These are phyloP conservation scores for Takashimella koratensis DNA, from an alignment of 1,284 basidiomycete species.

Conservation along the genomic window DNA sequence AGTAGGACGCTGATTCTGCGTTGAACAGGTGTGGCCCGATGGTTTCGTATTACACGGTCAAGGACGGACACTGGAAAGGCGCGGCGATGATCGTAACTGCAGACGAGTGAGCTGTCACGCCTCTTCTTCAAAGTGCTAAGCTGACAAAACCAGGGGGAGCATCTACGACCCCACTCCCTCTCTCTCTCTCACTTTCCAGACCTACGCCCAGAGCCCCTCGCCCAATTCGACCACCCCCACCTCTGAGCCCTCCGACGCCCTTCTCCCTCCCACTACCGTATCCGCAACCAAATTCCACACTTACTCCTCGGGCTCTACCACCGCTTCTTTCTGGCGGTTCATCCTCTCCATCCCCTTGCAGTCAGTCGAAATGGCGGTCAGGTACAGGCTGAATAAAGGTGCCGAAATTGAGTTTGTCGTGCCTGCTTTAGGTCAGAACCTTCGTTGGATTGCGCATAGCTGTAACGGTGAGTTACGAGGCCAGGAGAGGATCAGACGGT, in stretches of 20 bases:
- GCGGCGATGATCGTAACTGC: constrained; percentile 74
- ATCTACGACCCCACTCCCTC: constrained; percentile 71
- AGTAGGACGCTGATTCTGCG: neutral
- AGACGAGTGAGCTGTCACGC: constrained; percentile 20
- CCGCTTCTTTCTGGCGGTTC: constrained; percentile 93
- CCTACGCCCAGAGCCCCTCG: constrained; percentile 25
- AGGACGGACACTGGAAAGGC: constrained; percentile 75
- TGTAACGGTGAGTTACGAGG: constrained; percentile 53
- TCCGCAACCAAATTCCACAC: constrained; percentile 74
- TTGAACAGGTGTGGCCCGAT: constrained; percentile 64
- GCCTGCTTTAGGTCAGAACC: constrained; percentile 75
- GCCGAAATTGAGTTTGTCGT: constrained; percentile 77
- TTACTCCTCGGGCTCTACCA: constrained; percentile 61
- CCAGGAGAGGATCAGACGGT: neutral
- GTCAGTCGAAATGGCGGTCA: constrained; percentile 68
- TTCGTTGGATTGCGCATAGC: constrained; percentile 79
- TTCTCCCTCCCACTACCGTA: constrained; percentile 39
- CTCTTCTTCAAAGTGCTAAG: too few species aligned
- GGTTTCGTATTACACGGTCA: constrained; percentile 83
- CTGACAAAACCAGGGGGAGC: constrained; percentile 52
- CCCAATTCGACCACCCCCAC: constrained; percentile 11
- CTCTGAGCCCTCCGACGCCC: too few species aligned
- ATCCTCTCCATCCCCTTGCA: constrained; percentile 76
- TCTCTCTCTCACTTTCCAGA: constrained; percentile 58
- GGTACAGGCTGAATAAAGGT: constrained; percentile 74